Percentiles rank a stretch among this genome's conserved stretches.
Evolutionary conservation across 2,329 filamentous ascomycete genomes (phyloP).

Genomic region (Colletotrichum spaethianum): DNA sequence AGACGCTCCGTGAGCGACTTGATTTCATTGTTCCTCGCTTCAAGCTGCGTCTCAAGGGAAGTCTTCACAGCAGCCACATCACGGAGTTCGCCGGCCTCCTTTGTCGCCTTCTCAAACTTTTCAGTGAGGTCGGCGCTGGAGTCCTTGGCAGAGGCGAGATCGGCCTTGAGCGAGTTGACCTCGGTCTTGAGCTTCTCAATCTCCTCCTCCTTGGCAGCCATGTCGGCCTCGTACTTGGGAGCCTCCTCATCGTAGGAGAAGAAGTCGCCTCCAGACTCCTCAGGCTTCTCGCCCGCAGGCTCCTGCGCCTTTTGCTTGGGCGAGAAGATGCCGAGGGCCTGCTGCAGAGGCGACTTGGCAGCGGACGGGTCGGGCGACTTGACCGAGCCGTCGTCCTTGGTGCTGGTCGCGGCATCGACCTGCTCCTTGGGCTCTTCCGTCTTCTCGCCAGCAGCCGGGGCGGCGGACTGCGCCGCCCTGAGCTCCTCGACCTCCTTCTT

Average conservation of each 20-base stretch:
- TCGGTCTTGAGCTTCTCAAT: conserved; percentile 79
- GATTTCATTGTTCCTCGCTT: conserved; percentile 64
- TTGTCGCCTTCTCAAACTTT: conserved; percentile 77
- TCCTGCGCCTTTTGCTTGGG: conserved; percentile 59
- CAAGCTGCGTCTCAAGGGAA: conserved; percentile 65
- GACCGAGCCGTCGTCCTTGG: conserved; percentile 46
- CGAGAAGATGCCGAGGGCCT: conserved; percentile 65
- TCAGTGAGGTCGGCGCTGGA: conserved; percentile 76
- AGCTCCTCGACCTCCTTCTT: conserved; percentile 70
- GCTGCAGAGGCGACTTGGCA: conserved; percentile 62
- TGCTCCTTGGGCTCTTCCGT: conserved; percentile 34
- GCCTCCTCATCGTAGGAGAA: conserved; percentile 95
- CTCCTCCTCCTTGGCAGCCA: conserved; percentile 72
- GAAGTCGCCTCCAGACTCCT: conserved; percentile 75
- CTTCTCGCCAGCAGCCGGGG: conserved; percentile 49
- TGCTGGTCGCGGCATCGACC: conserved; percentile 40
- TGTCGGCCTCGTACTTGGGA: conserved; percentile 70
- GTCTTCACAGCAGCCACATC: conserved; percentile 57
- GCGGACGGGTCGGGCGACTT: conserved; percentile 47
- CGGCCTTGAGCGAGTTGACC: conserved; percentile 76
- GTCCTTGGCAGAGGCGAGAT: conserved; percentile 80
- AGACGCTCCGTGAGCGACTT: conserved; percentile 65
- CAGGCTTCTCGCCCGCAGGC: conserved; percentile 47
- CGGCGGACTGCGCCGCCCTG: conserved; percentile 51
- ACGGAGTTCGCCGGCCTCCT: conserved; percentile 69